phyloP scores from a whole-genome alignment of 176 grass and related monocot genomes.

The Triticum urartu region DNA sequence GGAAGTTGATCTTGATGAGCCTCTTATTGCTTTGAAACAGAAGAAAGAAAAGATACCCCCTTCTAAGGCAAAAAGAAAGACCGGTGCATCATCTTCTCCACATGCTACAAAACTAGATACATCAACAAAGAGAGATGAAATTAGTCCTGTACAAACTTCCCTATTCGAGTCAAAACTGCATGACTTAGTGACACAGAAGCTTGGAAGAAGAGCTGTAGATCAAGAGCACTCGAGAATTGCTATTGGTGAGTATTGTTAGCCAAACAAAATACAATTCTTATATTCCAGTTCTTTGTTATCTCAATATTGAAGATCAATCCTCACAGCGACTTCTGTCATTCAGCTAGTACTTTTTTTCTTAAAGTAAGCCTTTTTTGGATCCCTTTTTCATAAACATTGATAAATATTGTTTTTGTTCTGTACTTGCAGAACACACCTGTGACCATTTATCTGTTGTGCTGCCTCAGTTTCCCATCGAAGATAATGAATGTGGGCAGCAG shows the following conservation, averaged over 20 bases:
- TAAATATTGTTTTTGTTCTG: conserved; percentile 8
- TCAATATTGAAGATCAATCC: neutral
- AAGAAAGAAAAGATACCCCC: conserved; percentile 34
- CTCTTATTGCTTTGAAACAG: conserved; percentile 53
- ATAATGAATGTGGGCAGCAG: neutral
- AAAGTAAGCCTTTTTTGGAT: neutral
- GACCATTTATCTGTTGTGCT: conserved; percentile 19
- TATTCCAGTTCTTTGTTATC: conserved; percentile 6
- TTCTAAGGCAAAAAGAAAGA: conserved; percentile 32
- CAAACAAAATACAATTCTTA: neutral
- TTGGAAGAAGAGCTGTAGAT: neutral
- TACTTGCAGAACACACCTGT: conserved; percentile 28
- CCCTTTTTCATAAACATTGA: neutral
- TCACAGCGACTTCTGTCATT: neutral
- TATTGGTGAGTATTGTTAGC: conserved; percentile 33
- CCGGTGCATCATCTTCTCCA: neutral
- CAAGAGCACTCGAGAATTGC: conserved; percentile 18
- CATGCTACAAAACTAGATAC: neutral
- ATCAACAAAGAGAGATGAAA: neutral
- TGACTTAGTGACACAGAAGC: neutral
- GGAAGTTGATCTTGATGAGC: conserved; percentile 51
- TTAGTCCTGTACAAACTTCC: conserved; percentile 9
- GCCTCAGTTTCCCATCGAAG: conserved; percentile 9
- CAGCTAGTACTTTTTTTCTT: neutral
- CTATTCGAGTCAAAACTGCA: neutral